Percentiles rank a stretch among this genome's conserved stretches.
Conservation (phyloP, 805 yeast species). For the Tetrapisispora taiwanensis region DNA sequence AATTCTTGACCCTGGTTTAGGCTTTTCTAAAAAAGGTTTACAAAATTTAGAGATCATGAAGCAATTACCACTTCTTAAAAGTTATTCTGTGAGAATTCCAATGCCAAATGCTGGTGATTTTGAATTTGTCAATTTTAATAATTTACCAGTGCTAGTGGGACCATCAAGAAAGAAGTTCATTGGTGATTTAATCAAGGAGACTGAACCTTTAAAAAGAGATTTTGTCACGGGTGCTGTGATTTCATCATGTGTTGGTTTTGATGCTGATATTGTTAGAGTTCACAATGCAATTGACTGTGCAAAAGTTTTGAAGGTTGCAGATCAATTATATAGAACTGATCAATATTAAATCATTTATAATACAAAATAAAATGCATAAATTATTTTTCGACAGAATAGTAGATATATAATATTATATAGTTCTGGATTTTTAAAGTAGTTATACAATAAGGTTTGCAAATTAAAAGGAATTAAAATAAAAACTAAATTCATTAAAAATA, state of each 20-base stretch:
- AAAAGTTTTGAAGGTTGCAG: slow-evolving; percentile 53
- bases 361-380: not conserved
- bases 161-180: slow-evolving; percentile 84
- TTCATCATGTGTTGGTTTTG: slow-evolving; percentile 61
- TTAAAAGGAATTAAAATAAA: not conserved
- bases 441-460: too few relatives aligned
- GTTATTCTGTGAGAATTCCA: slow-evolving; percentile 30
- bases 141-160: slow-evolving; percentile 66
- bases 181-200: slow-evolving; percentile 57
- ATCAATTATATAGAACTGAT: slow-evolving; percentile 37
- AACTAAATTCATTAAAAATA: not conserved
- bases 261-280: slow-evolving; percentile 75
- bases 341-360: not conserved
- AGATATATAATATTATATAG: too few relatives aligned
- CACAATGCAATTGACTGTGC: slow-evolving; percentile 64
- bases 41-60: slow-evolving; percentile 64
- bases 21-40: slow-evolving; percentile 75
- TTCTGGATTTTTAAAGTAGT: too few relatives aligned
- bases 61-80: slow-evolving; percentile 37
- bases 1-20: slow-evolving; percentile 88
- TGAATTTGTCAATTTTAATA: slow-evolving; percentile 22
- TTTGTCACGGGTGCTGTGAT: slow-evolving; percentile 70
- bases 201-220: slow-evolving; percentile 49
- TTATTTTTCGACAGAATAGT: too few relatives aligned
- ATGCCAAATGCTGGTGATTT: slow-evolving; percentile 6